Evolutionary conservation across 2,329 filamentous ascomycete genomes (phyloP), one percentile per base, ranked within the genome.

Genomic region (Fusarium musae): DNA sequence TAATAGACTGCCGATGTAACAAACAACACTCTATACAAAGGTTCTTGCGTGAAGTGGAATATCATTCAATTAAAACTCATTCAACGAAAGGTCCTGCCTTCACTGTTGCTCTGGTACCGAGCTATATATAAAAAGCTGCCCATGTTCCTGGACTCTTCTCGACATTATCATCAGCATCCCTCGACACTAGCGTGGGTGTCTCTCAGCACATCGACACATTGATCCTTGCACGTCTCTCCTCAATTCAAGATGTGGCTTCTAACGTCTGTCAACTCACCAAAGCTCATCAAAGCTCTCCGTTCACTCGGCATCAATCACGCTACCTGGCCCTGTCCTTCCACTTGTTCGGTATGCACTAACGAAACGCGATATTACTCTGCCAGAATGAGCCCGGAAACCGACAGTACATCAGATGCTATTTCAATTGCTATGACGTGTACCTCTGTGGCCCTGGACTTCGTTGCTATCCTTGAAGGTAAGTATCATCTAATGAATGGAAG

Each of bases 381-480:
- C 17, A 19, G 17, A 28, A 28, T 17, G 11, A 46, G 17, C 10
- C 16, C 4, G 11, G 23, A 28, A 9, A 28, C 23, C 12, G 2
- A 21, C 8, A 21, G 23, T 21, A 2, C 3, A 4, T 28, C 4
- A 5, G 12, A 28, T 10, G 5, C 1, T 1, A 19, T 19, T 1
- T 28, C 12, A 5, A 15, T 19, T 28, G 4, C 8, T 3, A 9
- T 8, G 17, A 28, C 12, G 5, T 28, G 12, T 10, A 46, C 26
- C 8, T 15, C 8, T 5, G 17, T 15, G 2, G 28, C 17, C 3
- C 43, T 28, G 10, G 17, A 21, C 1, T 44, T 6, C 11, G 6
- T 26, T 4, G 2, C 0, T 13, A 6, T 26, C 16, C 16, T 26
- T 9, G 23, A 13, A 44, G 43, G 23, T 8, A 9, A 44, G 7